These are phyloP conservation scores for Rubia balearica DNA, from an alignment of 305 asterid genomes.

Conservation along the genomic window DNA sequence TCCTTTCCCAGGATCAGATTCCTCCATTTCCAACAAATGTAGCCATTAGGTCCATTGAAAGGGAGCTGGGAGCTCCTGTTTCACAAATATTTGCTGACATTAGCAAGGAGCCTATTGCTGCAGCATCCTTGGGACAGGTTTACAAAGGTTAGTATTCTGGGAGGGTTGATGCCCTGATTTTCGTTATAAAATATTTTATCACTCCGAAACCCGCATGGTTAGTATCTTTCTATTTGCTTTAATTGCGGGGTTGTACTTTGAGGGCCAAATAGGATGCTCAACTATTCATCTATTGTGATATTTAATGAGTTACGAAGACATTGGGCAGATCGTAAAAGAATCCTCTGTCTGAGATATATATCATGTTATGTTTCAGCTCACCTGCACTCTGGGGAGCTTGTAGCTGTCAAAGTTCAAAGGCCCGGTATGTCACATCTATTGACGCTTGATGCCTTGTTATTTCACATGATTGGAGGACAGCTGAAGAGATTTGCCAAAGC, in stretches of 20 bases:
- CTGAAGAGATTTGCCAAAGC: constrained; percentile 95
- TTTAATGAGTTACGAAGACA: not conserved
- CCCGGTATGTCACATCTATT: constrained; percentile 84
- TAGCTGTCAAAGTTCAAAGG: constrained; percentile 99
- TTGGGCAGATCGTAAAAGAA: not conserved
- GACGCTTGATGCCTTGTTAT: constrained; percentile 89
- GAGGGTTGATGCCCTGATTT: not conserved
- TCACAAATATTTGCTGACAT: constrained; percentile 85
- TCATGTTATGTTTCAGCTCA: constrained; percentile 85
- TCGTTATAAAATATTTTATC: not conserved
- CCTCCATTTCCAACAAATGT: constrained; percentile 84
- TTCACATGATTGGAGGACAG: constrained; percentile 96
- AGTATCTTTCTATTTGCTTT: not conserved
- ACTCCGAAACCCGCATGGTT: not conserved
- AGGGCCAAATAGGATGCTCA: not conserved
- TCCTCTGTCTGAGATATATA: constrained; percentile 23
- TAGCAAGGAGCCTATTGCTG: constrained; percentile 87
- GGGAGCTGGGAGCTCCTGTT: constrained; percentile 77
- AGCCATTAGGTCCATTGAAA: constrained; percentile 78
- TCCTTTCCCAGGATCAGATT: constrained; percentile 75
- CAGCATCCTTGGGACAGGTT: constrained; percentile 97
- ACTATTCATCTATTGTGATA: not conserved
- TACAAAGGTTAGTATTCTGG: constrained; percentile 64
- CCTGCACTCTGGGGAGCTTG: constrained; percentile 96
- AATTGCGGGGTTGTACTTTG: not conserved